Base-by-base conservation (phyloP, 2,329 filamentous ascomycete genomes). In the Stachybotrys chlorohalonatus region DNA sequence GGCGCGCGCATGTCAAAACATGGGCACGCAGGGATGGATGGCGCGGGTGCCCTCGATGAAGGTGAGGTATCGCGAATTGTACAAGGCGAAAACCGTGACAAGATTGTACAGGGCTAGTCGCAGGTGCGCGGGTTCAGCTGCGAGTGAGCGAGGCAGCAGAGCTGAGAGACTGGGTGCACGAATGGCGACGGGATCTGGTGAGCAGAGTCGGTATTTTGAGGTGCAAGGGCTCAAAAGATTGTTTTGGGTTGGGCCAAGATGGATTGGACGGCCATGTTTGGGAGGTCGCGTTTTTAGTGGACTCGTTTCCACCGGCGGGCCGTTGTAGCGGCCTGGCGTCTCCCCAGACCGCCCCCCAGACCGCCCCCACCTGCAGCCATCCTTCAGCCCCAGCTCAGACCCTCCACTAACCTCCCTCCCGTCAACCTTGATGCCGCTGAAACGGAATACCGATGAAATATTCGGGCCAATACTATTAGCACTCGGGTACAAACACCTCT, bases 1-100 rank as follows among this genome's bases (percentile, higher is more conserved):
- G 16, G 42, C 13, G 48, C 54, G 52, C 56, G 59, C 57, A 61
- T 55, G 49, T 65, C 58, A 64, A 54, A 60, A 58, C 63, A 65
- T 62, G 51, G 55, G 36, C 36, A 13, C 24, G 24, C 24, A 24
- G 24, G 24, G 24, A 24, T 24, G 24, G 24, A 24, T 24, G 24
- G 24, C 24, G 24, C 24, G 24, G 24, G 24, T 24, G 24, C 24
- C 24, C 36, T 42, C 36, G 36, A 42, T 2, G 36, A 42, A 42
- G 9, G 24, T 24, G 36, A 13, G 36, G 8, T 42, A 42, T 42
- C 36, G 36, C 6, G 36, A 42, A 42, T 24, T 24, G 24, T 24
- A 4, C 24, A 24, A 24, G 24, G 4, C 24, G 4, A 24, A 24
- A 24, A 24, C 24, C 24, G 24, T 24, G 24, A 24, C 24, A 24